Base-by-base conservation (phyloP, 257 asterid genomes). In the Linaria vulgaris region DNA sequence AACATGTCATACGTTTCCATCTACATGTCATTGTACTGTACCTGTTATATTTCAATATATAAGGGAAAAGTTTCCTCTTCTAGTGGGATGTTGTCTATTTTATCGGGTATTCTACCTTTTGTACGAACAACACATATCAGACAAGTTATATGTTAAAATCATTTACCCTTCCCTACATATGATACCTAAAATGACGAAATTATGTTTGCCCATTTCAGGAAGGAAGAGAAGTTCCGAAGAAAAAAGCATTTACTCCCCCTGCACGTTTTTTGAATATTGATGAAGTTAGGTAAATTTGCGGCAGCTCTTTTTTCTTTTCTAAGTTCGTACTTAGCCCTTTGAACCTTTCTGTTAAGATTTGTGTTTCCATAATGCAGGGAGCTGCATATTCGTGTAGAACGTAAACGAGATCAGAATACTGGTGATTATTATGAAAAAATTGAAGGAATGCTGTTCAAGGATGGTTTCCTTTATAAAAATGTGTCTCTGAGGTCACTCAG, bases 361-460 rank as follows among this genome's bases (percentile, higher is more conserved):
- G 62, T 43, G 34, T 19, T 56, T 15, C 6, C 57, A 63, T 54
- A 48, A 41, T 75, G 59, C 82, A 94, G 99, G 64, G 97, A 90
- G 74, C 82, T 94, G 77, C 85, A 84, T 67, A 79, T 94, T 60
- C 91, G 95, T 17, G 95, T 87, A 19, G 97, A 90, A 81, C 90
- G 92, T 30, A 81, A 74, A 78, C 70, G 91, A 78, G 91, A 94
- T 76, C 95, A 74, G 30, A 71, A 77, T 72, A 83, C 92, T 13
- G 95, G 97, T 62, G 97, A 87, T 76, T 85, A 83, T 73, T 87
- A 69, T 74, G 96, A 94, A 56, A 83, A 79, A 70, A 85, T 94
- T 56, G 99, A 87, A 57, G 92, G 95, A 60, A 87, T 87, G 97
- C 54, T 85, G 96, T 94, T 94, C 79, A 94, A 87, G 79, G 99